Evolutionary conservation across 345 rosid species (phyloP).

Genomic region (Raphanus raphanistrum): DNA sequence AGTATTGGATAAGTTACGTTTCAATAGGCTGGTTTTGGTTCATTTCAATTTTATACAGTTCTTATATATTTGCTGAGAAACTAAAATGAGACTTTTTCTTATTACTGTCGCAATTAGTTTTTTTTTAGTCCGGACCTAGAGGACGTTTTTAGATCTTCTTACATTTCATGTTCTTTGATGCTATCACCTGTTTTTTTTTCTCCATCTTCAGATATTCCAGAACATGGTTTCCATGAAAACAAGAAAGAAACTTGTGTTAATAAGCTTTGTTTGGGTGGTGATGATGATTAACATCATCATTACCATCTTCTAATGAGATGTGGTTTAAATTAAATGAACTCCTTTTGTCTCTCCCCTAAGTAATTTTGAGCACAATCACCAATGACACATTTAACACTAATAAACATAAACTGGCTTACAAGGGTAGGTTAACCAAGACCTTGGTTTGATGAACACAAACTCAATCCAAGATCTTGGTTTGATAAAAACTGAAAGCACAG

Average conservation of each 20-base stretch:
- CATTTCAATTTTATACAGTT: not conserved
- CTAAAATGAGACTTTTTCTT: not conserved
- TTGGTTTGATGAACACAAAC: not conserved
- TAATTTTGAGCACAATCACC: not conserved
- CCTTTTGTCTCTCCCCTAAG: not conserved
- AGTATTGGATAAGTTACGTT: not conserved
- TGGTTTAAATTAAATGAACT: not conserved
- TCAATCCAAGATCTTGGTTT: not conserved
- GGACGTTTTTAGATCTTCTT: not conserved
- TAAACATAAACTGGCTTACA: not conserved
- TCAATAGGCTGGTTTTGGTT: not conserved
- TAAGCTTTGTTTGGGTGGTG: not conserved
- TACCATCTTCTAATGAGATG: not conserved
- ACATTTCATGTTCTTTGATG: not conserved
- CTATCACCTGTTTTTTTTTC: not conserved
- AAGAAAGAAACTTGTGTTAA: not conserved
- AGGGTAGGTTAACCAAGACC: slow-evolving; percentile 4
- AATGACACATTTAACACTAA: not conserved
- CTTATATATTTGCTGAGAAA: not conserved
- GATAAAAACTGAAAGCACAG: not conserved
- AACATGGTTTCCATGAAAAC: not conserved
- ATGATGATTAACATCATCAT: not conserved
- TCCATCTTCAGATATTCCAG: not conserved
- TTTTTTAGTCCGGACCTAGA: slow-evolving; percentile 52
- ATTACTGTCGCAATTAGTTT: slow-evolving; percentile 6